phyloP scores from a whole-genome alignment of 352 stramenopile species.

The Halophytophthora polymorphica region DNA sequence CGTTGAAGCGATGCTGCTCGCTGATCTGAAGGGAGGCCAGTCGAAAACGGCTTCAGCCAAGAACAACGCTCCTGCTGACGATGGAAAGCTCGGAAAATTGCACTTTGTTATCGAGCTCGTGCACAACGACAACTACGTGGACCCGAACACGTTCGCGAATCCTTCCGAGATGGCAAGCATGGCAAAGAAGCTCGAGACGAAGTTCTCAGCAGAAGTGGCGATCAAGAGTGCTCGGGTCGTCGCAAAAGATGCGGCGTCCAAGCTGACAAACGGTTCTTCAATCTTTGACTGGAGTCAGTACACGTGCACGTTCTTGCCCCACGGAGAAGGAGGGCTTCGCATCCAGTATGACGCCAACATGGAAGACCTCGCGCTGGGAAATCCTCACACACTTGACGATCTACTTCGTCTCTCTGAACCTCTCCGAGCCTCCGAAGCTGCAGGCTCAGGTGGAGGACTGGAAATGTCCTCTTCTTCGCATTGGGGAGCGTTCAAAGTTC shows the following conservation, averaged over 20 bases:
- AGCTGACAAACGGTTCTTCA: not conserved
- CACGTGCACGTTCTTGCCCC: conserved; percentile 43
- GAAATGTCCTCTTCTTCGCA: not conserved
- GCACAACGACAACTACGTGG: conserved; percentile 60
- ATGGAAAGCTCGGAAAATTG: conserved; percentile 56
- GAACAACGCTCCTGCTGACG: conserved; percentile 34
- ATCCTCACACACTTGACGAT: conserved; percentile 31
- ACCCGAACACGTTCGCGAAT: conserved; percentile 17
- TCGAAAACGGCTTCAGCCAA: conserved; percentile 23
- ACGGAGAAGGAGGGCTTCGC: conserved; percentile 38
- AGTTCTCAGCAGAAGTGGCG: conserved; percentile 43
- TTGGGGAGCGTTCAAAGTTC: conserved; percentile 21
- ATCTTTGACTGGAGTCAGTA: conserved; percentile 38
- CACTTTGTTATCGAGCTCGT: conserved; percentile 48
- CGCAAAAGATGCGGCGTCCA: not conserved
- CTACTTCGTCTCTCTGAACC: conserved; percentile 20
- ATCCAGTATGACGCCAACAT: conserved; percentile 43
- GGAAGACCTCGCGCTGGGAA: conserved; percentile 40
- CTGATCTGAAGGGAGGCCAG: conserved; percentile 33
- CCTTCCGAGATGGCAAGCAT: conserved; percentile 13
- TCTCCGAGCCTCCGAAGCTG: not conserved
- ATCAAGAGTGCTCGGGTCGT: conserved; percentile 24
- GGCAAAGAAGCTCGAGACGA: conserved; percentile 32
- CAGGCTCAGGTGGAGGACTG: not conserved
- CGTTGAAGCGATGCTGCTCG: conserved; percentile 50